These are phyloP conservation scores for Coniella lustricola DNA, from an alignment of 2,329 filamentous ascomycete species.

Conservation along the genomic window DNA sequence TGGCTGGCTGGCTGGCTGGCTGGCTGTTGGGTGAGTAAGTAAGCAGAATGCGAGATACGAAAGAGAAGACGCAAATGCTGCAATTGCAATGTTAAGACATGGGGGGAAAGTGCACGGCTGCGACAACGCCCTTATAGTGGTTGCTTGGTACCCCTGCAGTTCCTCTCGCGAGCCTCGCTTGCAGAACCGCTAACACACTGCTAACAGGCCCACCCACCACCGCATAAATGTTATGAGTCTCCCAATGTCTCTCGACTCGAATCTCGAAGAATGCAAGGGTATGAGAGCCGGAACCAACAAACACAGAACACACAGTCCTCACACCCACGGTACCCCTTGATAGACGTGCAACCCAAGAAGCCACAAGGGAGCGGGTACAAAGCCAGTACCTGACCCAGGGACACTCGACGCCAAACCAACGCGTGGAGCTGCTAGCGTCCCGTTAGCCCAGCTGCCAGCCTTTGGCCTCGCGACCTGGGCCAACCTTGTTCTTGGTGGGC, in stretches of 20 bases:
- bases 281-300: not conserved
- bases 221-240: not conserved
- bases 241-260: no score
- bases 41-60: not conserved
- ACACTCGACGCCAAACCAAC: constrained; percentile 10
- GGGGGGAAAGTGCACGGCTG: no score
- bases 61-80: no score
- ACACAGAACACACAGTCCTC: no score
- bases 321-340: no score
- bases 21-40: not conserved
- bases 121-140: no score
- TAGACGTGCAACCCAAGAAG: constrained; percentile 3
- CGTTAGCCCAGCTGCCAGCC: no score
- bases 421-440: constrained; percentile 1
- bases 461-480: no score
- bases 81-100: no score
- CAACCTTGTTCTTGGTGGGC: no score
- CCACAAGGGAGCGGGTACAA: not conserved
- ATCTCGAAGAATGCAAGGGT: not conserved
- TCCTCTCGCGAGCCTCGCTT: constrained; percentile 2
- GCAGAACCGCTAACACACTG: not conserved
- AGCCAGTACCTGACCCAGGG: not conserved
- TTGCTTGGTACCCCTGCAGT: not conserved
- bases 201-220: not conserved
- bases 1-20: not conserved